Conservation (phyloP, 2,329 filamentous ascomycete species). For the Pseudofabraea citricarpa region DNA sequence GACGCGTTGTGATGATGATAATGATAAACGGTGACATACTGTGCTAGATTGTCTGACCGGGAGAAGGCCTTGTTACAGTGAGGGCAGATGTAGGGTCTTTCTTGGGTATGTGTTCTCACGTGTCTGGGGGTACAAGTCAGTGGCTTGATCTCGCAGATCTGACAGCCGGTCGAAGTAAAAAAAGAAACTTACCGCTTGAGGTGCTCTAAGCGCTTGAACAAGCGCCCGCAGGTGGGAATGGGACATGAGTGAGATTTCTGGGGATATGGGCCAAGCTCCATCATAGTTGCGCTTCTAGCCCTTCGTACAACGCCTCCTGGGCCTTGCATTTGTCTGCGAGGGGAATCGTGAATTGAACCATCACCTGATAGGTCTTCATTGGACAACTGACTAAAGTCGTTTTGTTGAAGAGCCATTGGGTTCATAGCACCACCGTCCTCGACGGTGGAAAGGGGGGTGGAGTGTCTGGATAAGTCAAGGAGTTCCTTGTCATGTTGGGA, state of each 20-base stretch:
- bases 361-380: conserved; percentile 57
- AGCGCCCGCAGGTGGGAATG: conserved; percentile 93
- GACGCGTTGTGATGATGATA: conserved; percentile 30
- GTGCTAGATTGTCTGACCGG: conserved; percentile 95
- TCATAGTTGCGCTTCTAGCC: conserved; percentile 89
- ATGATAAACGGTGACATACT: conserved; percentile 55
- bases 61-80: conserved; percentile 99
- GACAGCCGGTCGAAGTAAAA: conserved; percentile 29
- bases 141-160: conserved; percentile 32
- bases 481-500: conserved; percentile 71
- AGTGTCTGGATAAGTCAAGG: conserved; percentile 79
- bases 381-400: conserved; percentile 61
- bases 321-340: conserved; percentile 64
- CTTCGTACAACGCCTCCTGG: conserved; percentile 75
- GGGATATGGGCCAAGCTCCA: conserved; percentile 93
- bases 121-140: conserved; percentile 64
- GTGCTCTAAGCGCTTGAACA: conserved; percentile 99
- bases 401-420: conserved; percentile 62
- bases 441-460: conserved; percentile 81
- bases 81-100: conserved; percentile 95
- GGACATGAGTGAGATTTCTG: conserved; percentile 98
- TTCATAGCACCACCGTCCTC: conserved; percentile 78
- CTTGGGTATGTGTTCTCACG: conserved; percentile 98
- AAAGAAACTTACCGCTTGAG: conserved; percentile 81
- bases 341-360: conserved; percentile 54